Evolutionary conservation across 2,329 filamentous ascomycete species (phyloP), one percentile per base, ranked within the genome.

Genomic region (Arthrobotrys musiformis): DNA sequence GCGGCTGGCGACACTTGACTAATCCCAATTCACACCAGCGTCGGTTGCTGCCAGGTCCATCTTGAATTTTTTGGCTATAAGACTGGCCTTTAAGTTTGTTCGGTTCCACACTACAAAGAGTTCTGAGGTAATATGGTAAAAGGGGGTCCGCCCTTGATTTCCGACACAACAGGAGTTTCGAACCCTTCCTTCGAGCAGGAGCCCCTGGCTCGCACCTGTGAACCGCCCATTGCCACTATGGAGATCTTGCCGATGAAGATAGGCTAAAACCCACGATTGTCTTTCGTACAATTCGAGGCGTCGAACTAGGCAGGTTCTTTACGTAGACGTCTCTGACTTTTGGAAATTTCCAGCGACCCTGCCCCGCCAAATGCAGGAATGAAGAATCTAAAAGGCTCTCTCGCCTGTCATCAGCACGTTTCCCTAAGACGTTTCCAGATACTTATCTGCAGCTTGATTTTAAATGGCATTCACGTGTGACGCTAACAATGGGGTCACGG

Each of bases 141-240:
- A 58, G 54, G 72, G 63, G 63, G 72, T 28, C 37, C 35, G 44
- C 56, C 63, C 70, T 69, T 67, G 28, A 67, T 42, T 70, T 75
- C 64, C 72, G 64, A 64, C 22, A 76, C 72, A 60, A 28, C 64
- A 76, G 37, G 58, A 70, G 72, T 76, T 76, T 76, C 72, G 72
- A 64, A 76, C 64, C 72, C 72, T 76, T 54, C 64, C 58, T 70
- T 61, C 26, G 19, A 50, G 48, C 56, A 70, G 63, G 58, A 70
- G 58, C 72, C 72, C 70, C 70, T 63, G 54, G 72, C 30, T 60
- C 48, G 24, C 63, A 58, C 22, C 44, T 48, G 48, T 69, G 37
- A 35, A 35, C 46, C 46, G 26, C 44, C 26, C 69, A 73, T 73
- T 50, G 44, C 56, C 56, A 70, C 35, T 37, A 33, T 58, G 60